phyloP scores from a whole-genome alignment of 2,329 filamentous ascomycete genomes.

The Aspergillus ustus region DNA sequence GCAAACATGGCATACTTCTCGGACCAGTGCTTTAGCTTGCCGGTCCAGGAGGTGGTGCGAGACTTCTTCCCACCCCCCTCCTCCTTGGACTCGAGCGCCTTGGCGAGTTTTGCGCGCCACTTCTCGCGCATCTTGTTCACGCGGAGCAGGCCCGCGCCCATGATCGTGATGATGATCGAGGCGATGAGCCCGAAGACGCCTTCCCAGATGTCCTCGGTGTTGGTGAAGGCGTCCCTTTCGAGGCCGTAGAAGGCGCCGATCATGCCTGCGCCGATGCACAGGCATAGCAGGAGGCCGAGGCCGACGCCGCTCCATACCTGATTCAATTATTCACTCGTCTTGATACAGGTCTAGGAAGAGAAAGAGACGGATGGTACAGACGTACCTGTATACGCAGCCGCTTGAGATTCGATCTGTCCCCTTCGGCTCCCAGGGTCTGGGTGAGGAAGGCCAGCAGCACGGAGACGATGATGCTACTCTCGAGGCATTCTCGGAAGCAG shows the following conservation, averaged over 20 bases:
- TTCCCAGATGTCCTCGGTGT: conserved; percentile 78
- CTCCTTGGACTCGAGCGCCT: conserved; percentile 64
- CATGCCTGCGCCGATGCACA: conserved; percentile 68
- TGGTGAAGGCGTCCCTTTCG: conserved; percentile 68
- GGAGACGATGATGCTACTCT: conserved; percentile 83
- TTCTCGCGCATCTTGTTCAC: conserved; percentile 84
- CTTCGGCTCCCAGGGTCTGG: conserved; percentile 70
- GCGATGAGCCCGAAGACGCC: conserved; percentile 77
- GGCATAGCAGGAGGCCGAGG: conserved; percentile 66
- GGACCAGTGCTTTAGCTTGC: conserved; percentile 63
- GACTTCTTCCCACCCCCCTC: too few relatives aligned
- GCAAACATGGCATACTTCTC: conserved; percentile 86
- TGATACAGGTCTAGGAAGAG: too few relatives aligned
- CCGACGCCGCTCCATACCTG: conserved; percentile 68
- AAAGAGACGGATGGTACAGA: too few relatives aligned
- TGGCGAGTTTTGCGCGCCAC: conserved; percentile 81
- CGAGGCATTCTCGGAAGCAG: conserved; percentile 82
- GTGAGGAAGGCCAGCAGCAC: conserved; percentile 86
- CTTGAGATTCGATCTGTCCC: conserved; percentile 68
- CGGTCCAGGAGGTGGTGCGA: conserved; percentile 42
- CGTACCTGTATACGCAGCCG: conserved; percentile 66
- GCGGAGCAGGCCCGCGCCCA: conserved; percentile 79
- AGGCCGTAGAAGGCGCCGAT: conserved; percentile 76
- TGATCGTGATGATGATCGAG: conserved; percentile 76
- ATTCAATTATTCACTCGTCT: too few relatives aligned